Percentiles rank a stretch among this genome's conserved stretches.
These are phyloP conservation scores for Barnettozyma siamensis DNA, from an alignment of 805 yeast genomes.

Conservation along the genomic window DNA sequence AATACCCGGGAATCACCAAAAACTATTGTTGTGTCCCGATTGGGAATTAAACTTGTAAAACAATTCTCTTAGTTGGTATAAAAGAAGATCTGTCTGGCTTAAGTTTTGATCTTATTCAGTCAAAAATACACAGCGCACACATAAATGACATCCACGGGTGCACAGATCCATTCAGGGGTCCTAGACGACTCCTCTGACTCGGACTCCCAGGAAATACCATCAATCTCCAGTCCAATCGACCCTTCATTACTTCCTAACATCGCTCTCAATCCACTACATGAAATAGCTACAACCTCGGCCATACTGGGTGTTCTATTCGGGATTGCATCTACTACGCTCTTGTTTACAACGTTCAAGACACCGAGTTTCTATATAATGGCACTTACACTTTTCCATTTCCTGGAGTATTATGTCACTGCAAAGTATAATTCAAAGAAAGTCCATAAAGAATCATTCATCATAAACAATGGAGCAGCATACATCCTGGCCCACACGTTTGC, in stretches of 20 bases:
- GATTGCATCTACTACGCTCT: conserved; percentile 26
- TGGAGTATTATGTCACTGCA: conserved; percentile 81
- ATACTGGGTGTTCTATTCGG: conserved; percentile 41
- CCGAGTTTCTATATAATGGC: conserved; percentile 45
- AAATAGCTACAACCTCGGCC: conserved; percentile 39
- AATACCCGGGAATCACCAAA: no score
- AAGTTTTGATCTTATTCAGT: no score
- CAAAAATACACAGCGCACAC: no score
- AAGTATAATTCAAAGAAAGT: conserved; percentile 60
- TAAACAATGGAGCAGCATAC: conserved; percentile 59
- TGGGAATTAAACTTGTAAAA: background rate
- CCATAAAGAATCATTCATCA: conserved; percentile 61
- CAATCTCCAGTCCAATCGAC: background rate
- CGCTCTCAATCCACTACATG: conserved; percentile 35
- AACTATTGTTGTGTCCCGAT: background rate
- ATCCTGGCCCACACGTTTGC: conserved; percentile 52
- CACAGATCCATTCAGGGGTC: background rate
- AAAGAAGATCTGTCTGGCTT: no score
- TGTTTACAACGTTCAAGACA: conserved; percentile 27
- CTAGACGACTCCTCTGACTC: no score
- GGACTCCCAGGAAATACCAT: background rate
- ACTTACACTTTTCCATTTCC: conserved; percentile 63
- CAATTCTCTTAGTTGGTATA: no score
- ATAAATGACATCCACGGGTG: background rate
- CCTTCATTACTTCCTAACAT: conserved; percentile 27